A percentile compares a stretch with the other conserved stretches of the same genome.
Evolutionary conservation across 2,329 filamentous ascomycete species (phyloP).

Genomic region (Venturia pyrina): DNA sequence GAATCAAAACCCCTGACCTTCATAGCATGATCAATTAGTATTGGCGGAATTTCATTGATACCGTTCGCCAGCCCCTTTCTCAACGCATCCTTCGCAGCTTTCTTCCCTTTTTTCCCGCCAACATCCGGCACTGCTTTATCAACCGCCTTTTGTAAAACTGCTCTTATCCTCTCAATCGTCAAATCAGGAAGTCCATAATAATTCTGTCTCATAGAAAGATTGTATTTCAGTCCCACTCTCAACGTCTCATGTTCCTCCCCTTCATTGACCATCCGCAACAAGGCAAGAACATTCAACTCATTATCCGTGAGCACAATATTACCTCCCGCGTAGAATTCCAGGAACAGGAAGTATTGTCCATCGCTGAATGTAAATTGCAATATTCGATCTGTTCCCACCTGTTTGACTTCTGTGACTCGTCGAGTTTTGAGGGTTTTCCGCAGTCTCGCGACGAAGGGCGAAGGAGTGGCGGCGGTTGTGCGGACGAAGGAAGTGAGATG

Average conservation of each 20-base stretch:
- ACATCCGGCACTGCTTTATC: slow-evolving; percentile 42
- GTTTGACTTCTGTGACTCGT: slow-evolving; percentile 66
- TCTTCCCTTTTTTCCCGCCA: slow-evolving; percentile 56
- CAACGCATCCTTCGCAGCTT: slow-evolving; percentile 64
- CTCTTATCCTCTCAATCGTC: slow-evolving; percentile 60
- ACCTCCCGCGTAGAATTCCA: slow-evolving; percentile 94
- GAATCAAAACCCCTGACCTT: slow-evolving; percentile 60
- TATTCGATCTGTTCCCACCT: slow-evolving; percentile 88
- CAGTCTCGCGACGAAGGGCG: slow-evolving; percentile 72
- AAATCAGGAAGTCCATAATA: slow-evolving; percentile 64
- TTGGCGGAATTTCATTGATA: slow-evolving; percentile 80
- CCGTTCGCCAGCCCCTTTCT: slow-evolving; percentile 72
- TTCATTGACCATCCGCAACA: slow-evolving; percentile 71
- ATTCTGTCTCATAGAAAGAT: slow-evolving; percentile 74
- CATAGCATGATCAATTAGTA: slow-evolving; percentile 79
- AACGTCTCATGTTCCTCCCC: slow-evolving; percentile 78
- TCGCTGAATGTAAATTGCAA: slow-evolving; percentile 90
- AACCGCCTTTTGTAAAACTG: slow-evolving; percentile 57
- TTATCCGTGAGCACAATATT: slow-evolving; percentile 89
- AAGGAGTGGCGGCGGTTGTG: slow-evolving; percentile 74
- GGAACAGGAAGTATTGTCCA: slow-evolving; percentile 73
- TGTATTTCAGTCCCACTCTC: slow-evolving; percentile 67
- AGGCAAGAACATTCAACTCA: slow-evolving; percentile 68
- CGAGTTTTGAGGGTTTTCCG: slow-evolving; percentile 84
- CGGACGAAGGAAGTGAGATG: slow-evolving; percentile 87